Evolutionary conservation across 441 rosid species (phyloP).

Genomic region (Hura crepitans): DNA sequence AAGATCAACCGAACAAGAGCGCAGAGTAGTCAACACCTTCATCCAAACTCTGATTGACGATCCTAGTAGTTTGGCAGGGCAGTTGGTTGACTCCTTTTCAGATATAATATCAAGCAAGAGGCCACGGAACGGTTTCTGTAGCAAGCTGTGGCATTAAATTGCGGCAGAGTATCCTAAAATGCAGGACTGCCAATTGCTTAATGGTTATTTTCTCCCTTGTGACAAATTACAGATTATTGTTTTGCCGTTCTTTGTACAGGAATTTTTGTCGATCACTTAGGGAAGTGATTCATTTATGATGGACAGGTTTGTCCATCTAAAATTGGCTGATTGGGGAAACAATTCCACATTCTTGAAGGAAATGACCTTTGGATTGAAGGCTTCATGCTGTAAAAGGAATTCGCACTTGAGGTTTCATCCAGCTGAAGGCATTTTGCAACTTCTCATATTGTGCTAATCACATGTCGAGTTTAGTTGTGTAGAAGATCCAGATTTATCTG

Average conservation of each 20-base stretch:
- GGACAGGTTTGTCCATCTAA: conserved; percentile 35
- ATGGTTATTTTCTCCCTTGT: conserved; percentile 28
- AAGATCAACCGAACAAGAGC: conserved; percentile 81
- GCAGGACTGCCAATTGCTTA: conserved; percentile 27
- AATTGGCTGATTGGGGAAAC: conserved; percentile 33
- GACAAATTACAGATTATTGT: conserved; percentile 33
- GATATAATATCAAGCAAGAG: conserved; percentile 74
- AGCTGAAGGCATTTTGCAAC: conserved; percentile 17
- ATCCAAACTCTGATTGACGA: conserved; percentile 83
- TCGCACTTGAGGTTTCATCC: conserved; percentile 17
- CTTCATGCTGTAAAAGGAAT: conserved; percentile 10
- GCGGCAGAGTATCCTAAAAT: conserved; percentile 23
- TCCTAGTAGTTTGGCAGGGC: conserved; percentile 88
- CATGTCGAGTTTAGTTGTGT: conserved; percentile 19
- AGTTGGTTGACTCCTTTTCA: conserved; percentile 77
- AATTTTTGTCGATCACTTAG: conserved; percentile 35
- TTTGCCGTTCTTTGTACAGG: conserved; percentile 38
- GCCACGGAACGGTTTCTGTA: conserved; percentile 60
- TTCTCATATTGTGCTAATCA: conserved; percentile 15
- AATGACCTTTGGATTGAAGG: not conserved
- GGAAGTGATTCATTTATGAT: conserved; percentile 34
- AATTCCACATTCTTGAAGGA: conserved; percentile 15
- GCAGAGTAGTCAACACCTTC: conserved; percentile 81
- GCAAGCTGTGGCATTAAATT: conserved; percentile 58
- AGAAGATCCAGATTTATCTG: conserved; percentile 15